Percentiles rank a stretch among this genome's conserved stretches.
Conservation (phyloP, 345 rosid genomes). For the Aethionema arabicum region DNA sequence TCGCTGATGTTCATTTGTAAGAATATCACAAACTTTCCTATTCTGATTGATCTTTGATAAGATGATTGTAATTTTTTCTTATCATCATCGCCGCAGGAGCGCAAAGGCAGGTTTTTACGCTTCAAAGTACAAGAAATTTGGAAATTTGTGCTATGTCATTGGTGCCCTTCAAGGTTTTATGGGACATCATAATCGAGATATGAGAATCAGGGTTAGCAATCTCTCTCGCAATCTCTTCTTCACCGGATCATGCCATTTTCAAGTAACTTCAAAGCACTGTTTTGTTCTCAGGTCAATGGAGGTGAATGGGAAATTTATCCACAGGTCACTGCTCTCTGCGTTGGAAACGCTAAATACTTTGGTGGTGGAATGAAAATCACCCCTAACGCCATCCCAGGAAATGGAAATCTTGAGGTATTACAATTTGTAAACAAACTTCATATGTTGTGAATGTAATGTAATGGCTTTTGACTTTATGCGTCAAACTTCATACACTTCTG, state of each 20-base stretch:
- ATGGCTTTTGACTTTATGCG: not conserved
- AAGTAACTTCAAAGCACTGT: constrained; percentile 24
- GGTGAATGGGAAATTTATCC: constrained; percentile 81
- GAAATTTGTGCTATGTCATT: constrained; percentile 79
- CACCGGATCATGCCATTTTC: not conserved
- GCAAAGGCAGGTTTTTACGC: constrained; percentile 97
- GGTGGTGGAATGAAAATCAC: constrained; percentile 99
- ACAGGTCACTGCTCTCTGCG: constrained; percentile 84
- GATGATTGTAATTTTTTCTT: constrained; percentile 20
- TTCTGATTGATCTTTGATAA: constrained; percentile 8
- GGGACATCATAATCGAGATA: constrained; percentile 75
- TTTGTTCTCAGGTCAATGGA: constrained; percentile 54
- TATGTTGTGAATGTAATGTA: not conserved
- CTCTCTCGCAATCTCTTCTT: not conserved
- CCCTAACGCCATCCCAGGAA: constrained; percentile 80
- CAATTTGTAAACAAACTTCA: not conserved
- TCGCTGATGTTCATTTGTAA: constrained; percentile 97
- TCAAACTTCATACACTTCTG: constrained; percentile 26
- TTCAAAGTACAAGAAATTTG: constrained; percentile 84
- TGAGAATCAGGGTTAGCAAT: constrained; percentile 64
- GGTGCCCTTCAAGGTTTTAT: constrained; percentile 88
- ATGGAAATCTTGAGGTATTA: constrained; percentile 74
- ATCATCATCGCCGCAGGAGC: constrained; percentile 57
- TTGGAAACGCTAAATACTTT: constrained; percentile 93
- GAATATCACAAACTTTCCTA: constrained; percentile 33